A percentile compares a stretch with the other conserved stretches of the same genome.
Conservation (phyloP, 179 eudicot species). For the Corrigiola litoralis region DNA sequence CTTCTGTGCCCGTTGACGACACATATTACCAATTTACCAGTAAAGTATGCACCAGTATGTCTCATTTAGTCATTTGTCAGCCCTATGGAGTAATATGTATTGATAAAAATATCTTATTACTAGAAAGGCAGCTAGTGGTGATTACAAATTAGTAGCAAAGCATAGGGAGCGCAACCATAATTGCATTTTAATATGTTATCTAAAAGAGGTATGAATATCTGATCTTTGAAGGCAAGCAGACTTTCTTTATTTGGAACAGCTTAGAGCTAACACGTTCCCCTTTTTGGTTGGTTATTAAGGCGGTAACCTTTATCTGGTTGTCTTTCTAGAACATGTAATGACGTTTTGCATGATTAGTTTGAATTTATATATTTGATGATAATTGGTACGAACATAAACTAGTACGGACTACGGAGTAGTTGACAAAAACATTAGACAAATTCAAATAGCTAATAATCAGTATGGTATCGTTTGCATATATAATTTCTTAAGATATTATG, state of each 20-base stretch:
- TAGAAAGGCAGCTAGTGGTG: not conserved
- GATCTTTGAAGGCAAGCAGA: constrained; percentile 21
- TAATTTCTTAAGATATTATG: too few relatives aligned
- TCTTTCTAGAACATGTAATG: not conserved
- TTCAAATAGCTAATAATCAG: too few relatives aligned
- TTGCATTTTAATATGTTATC: constrained; percentile 17
- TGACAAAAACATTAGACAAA: too few relatives aligned
- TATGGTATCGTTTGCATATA: too few relatives aligned
- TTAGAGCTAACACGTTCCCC: not conserved
- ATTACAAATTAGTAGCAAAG: not conserved
- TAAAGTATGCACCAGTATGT: too few relatives aligned
- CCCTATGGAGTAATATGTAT: not conserved
- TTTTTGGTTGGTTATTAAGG: constrained; percentile 15
- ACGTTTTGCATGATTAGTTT: not conserved
- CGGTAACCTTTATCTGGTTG: constrained; percentile 24
- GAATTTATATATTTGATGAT: not conserved
- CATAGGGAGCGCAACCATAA: constrained; percentile 1
- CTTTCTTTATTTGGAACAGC: constrained; percentile 1
- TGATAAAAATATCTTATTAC: not conserved
- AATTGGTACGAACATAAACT: too few relatives aligned
- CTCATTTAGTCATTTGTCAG: not conserved
- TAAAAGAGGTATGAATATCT: not conserved
- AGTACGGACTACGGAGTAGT: too few relatives aligned
- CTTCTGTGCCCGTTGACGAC: too few relatives aligned
- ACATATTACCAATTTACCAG: too few relatives aligned